phyloP scores from a whole-genome alignment of 768 basidiomycete species.

The Serpula lacrymans region DNA sequence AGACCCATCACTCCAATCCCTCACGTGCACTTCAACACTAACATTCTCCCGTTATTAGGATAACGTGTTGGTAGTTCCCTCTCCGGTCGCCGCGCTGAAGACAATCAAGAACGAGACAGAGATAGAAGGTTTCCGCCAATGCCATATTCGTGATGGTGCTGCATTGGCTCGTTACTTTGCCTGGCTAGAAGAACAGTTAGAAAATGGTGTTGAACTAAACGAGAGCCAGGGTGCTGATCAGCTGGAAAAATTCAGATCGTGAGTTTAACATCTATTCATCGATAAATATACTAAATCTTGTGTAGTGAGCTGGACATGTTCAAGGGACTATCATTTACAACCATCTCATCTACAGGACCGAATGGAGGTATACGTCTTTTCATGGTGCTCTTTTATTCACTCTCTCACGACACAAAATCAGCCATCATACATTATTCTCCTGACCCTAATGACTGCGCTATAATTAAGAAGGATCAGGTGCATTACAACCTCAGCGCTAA shows the following conservation, averaged over 20 bases:
- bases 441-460: conserved; percentile 65
- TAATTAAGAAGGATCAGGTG: conserved; percentile 74
- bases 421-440: conserved; percentile 95
- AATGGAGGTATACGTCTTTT: conserved; percentile 64
- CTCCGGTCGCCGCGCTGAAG: conserved; percentile 78
- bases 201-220: conserved; percentile 54
- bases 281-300: conserved; percentile 1
- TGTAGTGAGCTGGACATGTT: conserved; percentile 72
- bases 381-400: neutral
- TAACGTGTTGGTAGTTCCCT: conserved; percentile 57
- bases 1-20: conserved; percentile 7
- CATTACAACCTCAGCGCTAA: neutral
- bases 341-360: conserved; percentile 90
- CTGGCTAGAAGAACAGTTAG: conserved; percentile 88
- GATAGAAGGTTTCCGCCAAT: conserved; percentile 84
- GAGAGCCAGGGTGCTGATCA: conserved; percentile 81
- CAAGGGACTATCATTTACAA: conserved; percentile 85
- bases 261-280: conserved; percentile 25
- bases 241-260: conserved; percentile 81
- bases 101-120: conserved; percentile 80
- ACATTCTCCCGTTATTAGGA: conserved; percentile 42
- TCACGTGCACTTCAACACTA: conserved; percentile 7
- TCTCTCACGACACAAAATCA: too few species aligned
- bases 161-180: conserved; percentile 89
- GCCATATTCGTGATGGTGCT: conserved; percentile 85